Evolutionary conservation across 176 grass and related monocot genomes (phyloP).

Genomic region (Triticum monococcum): DNA sequence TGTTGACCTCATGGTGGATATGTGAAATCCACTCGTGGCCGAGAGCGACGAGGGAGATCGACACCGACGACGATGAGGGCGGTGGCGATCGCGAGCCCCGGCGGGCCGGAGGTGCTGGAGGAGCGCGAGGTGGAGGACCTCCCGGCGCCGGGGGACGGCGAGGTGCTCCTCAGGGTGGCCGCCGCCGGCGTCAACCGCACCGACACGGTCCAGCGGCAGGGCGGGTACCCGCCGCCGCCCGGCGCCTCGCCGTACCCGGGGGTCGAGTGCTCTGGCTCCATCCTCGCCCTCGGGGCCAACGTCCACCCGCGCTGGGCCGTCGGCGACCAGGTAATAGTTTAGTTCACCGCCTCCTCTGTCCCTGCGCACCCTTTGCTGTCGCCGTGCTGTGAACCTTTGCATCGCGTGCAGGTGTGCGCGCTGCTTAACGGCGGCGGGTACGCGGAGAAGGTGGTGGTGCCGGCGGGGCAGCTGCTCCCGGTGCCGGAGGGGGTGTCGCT

Average conservation of each 20-base stretch:
- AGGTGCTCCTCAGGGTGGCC: constrained; percentile 65
- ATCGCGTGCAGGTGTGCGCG: constrained; percentile 50
- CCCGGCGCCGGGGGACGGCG: constrained; percentile 35
- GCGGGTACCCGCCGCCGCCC: constrained; percentile 44
- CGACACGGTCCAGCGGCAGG: constrained; percentile 74
- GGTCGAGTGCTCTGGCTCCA: constrained; percentile 78
- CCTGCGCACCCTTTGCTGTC: too few relatives aligned
- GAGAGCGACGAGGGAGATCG: not conserved
- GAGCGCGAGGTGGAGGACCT: constrained; percentile 58
- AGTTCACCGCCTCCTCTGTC: not conserved
- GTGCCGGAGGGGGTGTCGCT: constrained; percentile 67
- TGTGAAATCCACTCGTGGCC: not conserved
- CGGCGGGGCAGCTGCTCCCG: constrained; percentile 56
- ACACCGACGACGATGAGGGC: constrained; percentile 54
- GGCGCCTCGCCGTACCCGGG: constrained; percentile 71
- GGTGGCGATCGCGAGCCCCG: constrained; percentile 54
- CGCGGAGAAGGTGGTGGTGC: constrained; percentile 76
- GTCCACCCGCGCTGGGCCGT: constrained; percentile 44
- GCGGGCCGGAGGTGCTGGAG: constrained; percentile 68
- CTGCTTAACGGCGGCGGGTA: constrained; percentile 72
- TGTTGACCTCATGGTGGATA: not conserved
- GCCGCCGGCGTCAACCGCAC: constrained; percentile 66
- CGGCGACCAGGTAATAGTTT: constrained; percentile 49
- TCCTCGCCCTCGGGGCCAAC: constrained; percentile 49
- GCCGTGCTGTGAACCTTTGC: not conserved